A percentile compares a stretch with the other conserved stretches of the same genome.
Evolutionary conservation across 1,284 basidiomycete species (phyloP).

Genomic region (Dichomitus squalens): DNA sequence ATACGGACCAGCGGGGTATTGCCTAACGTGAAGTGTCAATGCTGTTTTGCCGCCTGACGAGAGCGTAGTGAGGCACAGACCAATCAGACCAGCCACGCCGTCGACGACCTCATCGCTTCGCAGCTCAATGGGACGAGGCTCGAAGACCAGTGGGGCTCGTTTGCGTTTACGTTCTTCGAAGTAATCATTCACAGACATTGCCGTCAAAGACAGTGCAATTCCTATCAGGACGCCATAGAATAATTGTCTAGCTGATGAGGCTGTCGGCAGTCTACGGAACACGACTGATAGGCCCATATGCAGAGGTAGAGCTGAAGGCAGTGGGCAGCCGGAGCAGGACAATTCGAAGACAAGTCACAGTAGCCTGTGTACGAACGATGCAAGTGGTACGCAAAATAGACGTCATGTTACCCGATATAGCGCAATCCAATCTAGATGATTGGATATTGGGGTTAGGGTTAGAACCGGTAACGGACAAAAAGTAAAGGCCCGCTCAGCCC

Average conservation of each 20-base stretch:
- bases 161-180: conserved; percentile 49
- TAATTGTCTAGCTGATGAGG: conserved; percentile 48
- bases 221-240: conserved; percentile 71
- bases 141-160: conserved; percentile 38
- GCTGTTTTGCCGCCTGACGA: not conserved
- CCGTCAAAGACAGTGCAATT: conserved; percentile 68
- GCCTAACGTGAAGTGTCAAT: conserved; percentile 48
- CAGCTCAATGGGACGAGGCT: conserved; percentile 71
- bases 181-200: conserved; percentile 56
- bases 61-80: conserved; percentile 45
- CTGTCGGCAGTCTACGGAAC: conserved; percentile 28
- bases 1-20: conserved; percentile 95
- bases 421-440: conserved; percentile 5
- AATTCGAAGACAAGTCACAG: too few species aligned
- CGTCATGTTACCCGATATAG: conserved; percentile 11
- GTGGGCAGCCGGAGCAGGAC: not conserved
- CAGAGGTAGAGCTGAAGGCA: not conserved
- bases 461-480: conserved; percentile 27
- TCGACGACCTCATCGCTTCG: conserved; percentile 73
- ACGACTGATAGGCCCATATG: not conserved
- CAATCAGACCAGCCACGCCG: conserved; percentile 84
- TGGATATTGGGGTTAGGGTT: conserved; percentile 35
- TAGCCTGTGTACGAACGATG: too few species aligned
- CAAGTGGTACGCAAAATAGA: conserved; percentile 1
- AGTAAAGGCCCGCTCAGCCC: conserved; percentile 38